phyloP scores from a whole-genome alignment of 495 filamentous ascomycete genomes.

The Lentithecium fluviatile region DNA sequence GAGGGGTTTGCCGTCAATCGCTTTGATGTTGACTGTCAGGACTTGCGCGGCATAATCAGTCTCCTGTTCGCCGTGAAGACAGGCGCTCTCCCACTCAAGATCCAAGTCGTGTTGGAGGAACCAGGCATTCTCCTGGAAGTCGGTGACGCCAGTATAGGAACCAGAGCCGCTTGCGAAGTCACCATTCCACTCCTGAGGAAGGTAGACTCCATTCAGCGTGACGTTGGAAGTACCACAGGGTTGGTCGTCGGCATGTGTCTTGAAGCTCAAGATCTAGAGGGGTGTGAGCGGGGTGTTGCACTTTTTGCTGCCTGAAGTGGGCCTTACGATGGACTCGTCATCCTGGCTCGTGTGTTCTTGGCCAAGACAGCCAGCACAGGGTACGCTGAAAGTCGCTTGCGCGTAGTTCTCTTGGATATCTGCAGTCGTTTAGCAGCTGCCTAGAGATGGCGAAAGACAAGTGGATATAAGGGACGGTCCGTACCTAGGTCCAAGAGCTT shows the following conservation, averaged over 20 bases:
- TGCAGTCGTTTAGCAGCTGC: slow-evolving; percentile 27
- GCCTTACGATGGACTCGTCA: slow-evolving; percentile 45
- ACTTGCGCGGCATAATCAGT: slow-evolving; percentile 30
- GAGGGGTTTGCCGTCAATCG: slow-evolving; percentile 30
- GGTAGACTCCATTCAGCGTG: slow-evolving; percentile 34
- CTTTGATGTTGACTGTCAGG: slow-evolving; percentile 33
- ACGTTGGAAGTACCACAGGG: slow-evolving; percentile 37
- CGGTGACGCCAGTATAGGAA: slow-evolving; percentile 18
- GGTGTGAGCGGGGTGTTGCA: slow-evolving; percentile 24
- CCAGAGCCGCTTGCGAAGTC: slow-evolving; percentile 29
- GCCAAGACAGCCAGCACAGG: slow-evolving; percentile 37
- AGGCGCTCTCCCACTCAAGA: slow-evolving; percentile 36
- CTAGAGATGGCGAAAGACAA: slow-evolving; percentile 25
- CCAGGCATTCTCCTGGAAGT: slow-evolving; percentile 29
- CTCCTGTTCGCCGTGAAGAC: slow-evolving; percentile 25
- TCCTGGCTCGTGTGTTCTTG: slow-evolving; percentile 14
- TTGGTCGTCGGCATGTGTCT: slow-evolving; percentile 24
- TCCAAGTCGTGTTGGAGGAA: slow-evolving; percentile 31
- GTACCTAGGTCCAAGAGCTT: slow-evolving; percentile 27
- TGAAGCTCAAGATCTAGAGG: slow-evolving; percentile 38
- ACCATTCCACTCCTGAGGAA: slow-evolving; percentile 36
- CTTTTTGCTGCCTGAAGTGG: slow-evolving; percentile 36
- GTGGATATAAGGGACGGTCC: slow-evolving; percentile 15
- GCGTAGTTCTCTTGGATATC: slow-evolving; percentile 33
- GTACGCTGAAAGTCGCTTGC: slow-evolving; percentile 38